Evolutionary conservation across 345 rosid genomes (phyloP), one percentile per base, ranked within the genome.

Genomic region (Brassica napus): DNA sequence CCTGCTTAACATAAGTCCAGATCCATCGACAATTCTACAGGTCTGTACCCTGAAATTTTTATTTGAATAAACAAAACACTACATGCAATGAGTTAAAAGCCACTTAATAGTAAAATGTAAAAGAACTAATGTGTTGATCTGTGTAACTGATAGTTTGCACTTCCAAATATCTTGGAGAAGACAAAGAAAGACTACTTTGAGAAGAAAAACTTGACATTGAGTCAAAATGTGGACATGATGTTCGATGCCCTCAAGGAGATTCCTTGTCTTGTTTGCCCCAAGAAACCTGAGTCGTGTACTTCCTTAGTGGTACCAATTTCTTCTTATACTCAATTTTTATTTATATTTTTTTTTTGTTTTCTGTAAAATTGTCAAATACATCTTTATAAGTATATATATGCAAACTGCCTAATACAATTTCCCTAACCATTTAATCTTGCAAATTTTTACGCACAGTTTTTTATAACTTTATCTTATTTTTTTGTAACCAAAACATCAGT

Each of bases 221-320:
- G 82, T 69, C 86, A 84, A 74, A 72, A 83, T 39, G 91, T 89
- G 24, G 89, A 77, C 47, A 14, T 85, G 9, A 80, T 83, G 24
- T 85, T 77, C 8, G 80, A 82, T 44, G 76, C 44, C 26, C 82
- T 93, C 26, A 65, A 83, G 66, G 90, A 88, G 21, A 91, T 91
- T 18, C 87, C 91, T 55, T 89, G 89, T 83, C 60, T 90, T 63
- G 68, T 84, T 5, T 89, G 90, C 77, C 84, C 85, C 8, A 77
- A 34, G 30, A 90, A 85, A 78, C 94, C 90, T 1, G 92, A 90
- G 72, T 90, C 89, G 37, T 86, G 90, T 61, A 90, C 87, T 88
- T 89, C 79, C 73, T 71, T 86, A 39, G 55, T 93, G 96, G 98
- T 90, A 84, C 3, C 77, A 18, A 12, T 21, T 18, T 68, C 23